Evolutionary conservation across 139 green algal species (phyloP).

Genomic region (Diplosphaera chodatii): DNA sequence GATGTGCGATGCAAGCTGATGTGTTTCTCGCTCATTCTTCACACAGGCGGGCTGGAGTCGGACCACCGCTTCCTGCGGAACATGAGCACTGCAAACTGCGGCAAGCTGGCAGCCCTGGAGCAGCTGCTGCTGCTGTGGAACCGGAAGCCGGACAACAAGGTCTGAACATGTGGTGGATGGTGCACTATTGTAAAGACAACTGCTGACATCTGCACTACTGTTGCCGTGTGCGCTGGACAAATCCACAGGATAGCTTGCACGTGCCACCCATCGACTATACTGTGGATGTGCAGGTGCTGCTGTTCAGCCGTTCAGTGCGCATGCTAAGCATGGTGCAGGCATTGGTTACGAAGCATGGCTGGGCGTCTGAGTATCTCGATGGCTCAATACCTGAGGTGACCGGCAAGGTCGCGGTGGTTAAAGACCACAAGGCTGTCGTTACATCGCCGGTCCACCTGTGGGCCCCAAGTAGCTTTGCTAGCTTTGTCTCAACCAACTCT

Average conservation of each 20-base stretch:
- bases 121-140: constrained; percentile 36
- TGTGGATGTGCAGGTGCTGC: constrained; percentile 65
- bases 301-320: constrained; percentile 55
- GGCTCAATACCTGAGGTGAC: constrained; percentile 24
- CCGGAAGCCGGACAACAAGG: constrained; percentile 20
- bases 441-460: too few species aligned
- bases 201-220: too few species aligned
- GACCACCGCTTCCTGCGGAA: constrained; percentile 29
- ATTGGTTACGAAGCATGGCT: constrained; percentile 28
- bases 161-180: too few species aligned
- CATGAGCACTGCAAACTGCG: constrained; percentile 34
- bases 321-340: constrained; percentile 57
- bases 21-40: too few species aligned
- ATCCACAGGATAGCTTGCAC: too few species aligned
- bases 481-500: too few species aligned
- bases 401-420: neutral
- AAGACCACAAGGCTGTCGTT: too few species aligned
- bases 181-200: too few species aligned
- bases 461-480: too few species aligned
- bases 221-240: too few species aligned
- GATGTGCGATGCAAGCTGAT: too few species aligned
- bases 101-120: constrained; percentile 53
- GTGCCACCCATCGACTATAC: too few species aligned
- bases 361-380: constrained; percentile 40
- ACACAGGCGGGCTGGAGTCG: constrained; percentile 16